Conservation (phyloP, 139 green algal species). For the Prasinococcaceae sp. region DNA sequence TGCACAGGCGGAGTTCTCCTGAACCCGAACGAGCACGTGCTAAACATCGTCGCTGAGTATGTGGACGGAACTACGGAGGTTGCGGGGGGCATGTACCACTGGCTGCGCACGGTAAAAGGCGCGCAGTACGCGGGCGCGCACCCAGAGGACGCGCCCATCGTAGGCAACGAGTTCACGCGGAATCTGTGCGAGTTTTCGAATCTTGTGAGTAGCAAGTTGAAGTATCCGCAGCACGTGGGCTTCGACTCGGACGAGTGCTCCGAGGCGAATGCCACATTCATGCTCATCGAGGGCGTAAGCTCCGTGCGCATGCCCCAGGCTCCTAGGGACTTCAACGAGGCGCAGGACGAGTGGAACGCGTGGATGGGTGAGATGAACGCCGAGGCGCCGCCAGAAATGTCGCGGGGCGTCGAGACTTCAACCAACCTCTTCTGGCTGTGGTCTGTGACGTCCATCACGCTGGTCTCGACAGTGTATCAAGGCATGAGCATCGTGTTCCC, state of each 20-base stretch:
- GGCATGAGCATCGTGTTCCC: conserved; percentile 10
- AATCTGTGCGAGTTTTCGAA: neutral
- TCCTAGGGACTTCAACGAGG: neutral
- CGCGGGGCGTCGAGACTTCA: neutral
- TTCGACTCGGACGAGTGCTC: neutral
- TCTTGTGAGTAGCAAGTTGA: neutral
- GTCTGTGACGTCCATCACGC: conserved; percentile 1
- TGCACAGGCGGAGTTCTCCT: conserved; percentile 2
- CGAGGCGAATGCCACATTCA: neutral
- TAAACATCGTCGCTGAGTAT: neutral
- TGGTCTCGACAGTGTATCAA: conserved; percentile 1
- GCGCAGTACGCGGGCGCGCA: neutral
- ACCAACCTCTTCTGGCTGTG: conserved; percentile 12
- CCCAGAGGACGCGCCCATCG: neutral
- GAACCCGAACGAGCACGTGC: neutral
- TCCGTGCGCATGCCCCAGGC: conserved; percentile 2
- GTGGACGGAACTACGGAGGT: neutral
- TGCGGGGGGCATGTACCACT: neutral
- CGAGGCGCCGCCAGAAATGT: neutral
- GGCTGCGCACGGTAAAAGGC: neutral
- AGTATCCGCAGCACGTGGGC: conserved; percentile 7
- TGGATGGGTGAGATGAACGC: conserved; percentile 1
- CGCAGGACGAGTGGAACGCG: conserved; percentile 1
- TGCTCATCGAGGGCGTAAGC: neutral
- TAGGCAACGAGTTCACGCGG: conserved; percentile 1